phyloP scores from a whole-genome alignment of 2,329 filamentous ascomycete species.

The Botrytis cinerea region DNA sequence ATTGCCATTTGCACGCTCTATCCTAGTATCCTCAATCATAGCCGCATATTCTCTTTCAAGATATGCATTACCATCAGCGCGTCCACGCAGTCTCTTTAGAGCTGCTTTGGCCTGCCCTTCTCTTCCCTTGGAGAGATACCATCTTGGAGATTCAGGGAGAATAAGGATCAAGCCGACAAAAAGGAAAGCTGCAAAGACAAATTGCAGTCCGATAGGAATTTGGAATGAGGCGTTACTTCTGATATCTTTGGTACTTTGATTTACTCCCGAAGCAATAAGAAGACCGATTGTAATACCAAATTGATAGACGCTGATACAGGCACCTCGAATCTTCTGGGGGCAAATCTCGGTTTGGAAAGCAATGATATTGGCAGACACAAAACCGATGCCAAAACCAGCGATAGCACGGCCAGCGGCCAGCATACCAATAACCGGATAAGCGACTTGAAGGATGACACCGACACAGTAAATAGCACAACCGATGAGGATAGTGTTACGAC shows the following conservation, averaged over 20 bases:
- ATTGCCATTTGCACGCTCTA: conserved; percentile 69
- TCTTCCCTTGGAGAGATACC: conserved; percentile 42
- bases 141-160: conserved; percentile 43
- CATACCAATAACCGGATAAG: conserved; percentile 55
- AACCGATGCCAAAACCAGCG: conserved; percentile 76
- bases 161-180: conserved; percentile 30
- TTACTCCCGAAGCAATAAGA: conserved; percentile 70
- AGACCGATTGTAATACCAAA: conserved; percentile 81
- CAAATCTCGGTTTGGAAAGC: conserved; percentile 70
- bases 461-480: conserved; percentile 34
- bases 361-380: conserved; percentile 77
- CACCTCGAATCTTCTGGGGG: conserved; percentile 72
- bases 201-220: conserved; percentile 78
- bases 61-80: conserved; percentile 37
- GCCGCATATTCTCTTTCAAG: conserved; percentile 58
- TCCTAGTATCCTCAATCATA: conserved; percentile 53
- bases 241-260: conserved; percentile 67
- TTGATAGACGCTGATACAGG: conserved; percentile 76
- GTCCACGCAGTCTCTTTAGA: conserved; percentile 64
- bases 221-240: conserved; percentile 69
- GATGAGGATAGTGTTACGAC: conserved; percentile 34
- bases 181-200: conserved; percentile 60
- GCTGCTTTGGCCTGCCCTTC: conserved; percentile 55
- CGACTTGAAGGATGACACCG: conserved; percentile 37
- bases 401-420: conserved; percentile 65